These are phyloP conservation scores for Chaetoscypha palmicola DNA, from an alignment of 2,329 filamentous ascomycete genomes.

Conservation along the genomic window DNA sequence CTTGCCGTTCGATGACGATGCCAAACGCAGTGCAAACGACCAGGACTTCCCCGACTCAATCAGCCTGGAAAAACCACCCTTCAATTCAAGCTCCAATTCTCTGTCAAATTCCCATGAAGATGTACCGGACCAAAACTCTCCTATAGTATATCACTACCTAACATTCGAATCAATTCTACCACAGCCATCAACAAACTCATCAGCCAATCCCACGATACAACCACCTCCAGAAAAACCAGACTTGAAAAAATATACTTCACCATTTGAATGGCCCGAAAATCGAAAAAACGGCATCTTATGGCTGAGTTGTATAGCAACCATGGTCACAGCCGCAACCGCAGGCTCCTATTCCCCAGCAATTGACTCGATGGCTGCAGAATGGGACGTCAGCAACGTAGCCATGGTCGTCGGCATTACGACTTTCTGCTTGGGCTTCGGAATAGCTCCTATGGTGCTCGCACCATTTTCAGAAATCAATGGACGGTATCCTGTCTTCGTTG, in stretches of 20 bases:
- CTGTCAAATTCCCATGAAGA: constrained; percentile 5
- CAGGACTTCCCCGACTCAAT: constrained; percentile 7
- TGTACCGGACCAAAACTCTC: constrained; percentile 11
- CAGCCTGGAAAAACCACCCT: constrained; percentile 8
- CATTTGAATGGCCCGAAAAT: constrained; percentile 63
- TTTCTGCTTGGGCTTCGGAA: constrained; percentile 73
- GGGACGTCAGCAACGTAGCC: constrained; percentile 57
- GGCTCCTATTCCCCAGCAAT: constrained; percentile 71
- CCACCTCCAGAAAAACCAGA: constrained; percentile 51
- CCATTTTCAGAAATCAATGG: constrained; percentile 87
- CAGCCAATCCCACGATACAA: constrained; percentile 4
- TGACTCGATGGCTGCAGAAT: constrained; percentile 57
- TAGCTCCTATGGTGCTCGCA: constrained; percentile 81
- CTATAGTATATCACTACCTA: constrained; percentile 29
- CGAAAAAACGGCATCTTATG: constrained; percentile 66
- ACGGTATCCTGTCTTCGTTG: constrained; percentile 72
- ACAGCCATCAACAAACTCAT: constrained; percentile 16
- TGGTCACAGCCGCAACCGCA: constrained; percentile 71
- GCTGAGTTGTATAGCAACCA: constrained; percentile 69
- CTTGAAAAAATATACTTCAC: constrained; percentile 59
- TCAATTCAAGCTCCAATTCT: constrained; percentile 2
- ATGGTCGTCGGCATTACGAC: constrained; percentile 70
- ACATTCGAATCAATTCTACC: constrained; percentile 28
- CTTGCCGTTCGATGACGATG: constrained; percentile 13
- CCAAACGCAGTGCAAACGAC: constrained; percentile 11